Conservation (phyloP, 2,329 filamentous ascomycete genomes). For the Tolypocladium pustulatum region DNA sequence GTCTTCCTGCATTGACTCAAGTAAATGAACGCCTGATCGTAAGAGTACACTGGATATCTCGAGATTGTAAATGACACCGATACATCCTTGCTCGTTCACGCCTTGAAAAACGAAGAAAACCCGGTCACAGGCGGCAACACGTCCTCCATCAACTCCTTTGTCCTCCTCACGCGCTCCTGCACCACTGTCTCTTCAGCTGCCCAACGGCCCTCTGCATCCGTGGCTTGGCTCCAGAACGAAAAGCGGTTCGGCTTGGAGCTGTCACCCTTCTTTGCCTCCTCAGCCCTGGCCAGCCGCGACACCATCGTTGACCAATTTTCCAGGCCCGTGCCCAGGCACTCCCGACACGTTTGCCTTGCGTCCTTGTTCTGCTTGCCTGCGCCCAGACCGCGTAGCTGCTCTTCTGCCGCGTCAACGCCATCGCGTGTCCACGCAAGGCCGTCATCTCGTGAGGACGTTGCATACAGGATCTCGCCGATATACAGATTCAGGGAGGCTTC, state of each 20-base stretch:
- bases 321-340: slow-evolving; percentile 68
- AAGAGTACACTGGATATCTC: not conserved
- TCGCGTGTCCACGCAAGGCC: slow-evolving; percentile 86
- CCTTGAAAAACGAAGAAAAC: slow-evolving; percentile 28
- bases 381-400: slow-evolving; percentile 42
- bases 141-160: slow-evolving; percentile 41
- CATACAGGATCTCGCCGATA: slow-evolving; percentile 87
- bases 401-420: slow-evolving; percentile 70
- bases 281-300: slow-evolving; percentile 45
- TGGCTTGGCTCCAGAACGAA: slow-evolving; percentile 24
- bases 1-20: not conserved
- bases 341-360: slow-evolving; percentile 50
- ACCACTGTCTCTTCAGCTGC: slow-evolving; percentile 44
- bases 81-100: slow-evolving; percentile 14
- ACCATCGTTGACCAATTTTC: slow-evolving; percentile 82
- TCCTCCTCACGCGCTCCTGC: slow-evolving; percentile 38
- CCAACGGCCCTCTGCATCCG: slow-evolving; percentile 35
- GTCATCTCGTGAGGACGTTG: slow-evolving; percentile 48
- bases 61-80: not conserved
- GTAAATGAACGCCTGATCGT: not conserved
- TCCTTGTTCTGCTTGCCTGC: slow-evolving; percentile 12
- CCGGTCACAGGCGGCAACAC: slow-evolving; percentile 24
- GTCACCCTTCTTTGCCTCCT: slow-evolving; percentile 26
- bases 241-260: slow-evolving; percentile 22
- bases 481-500: slow-evolving; percentile 82